Evolutionary conservation across 208 protist species (phyloP), one percentile per base, ranked within the genome.

Genomic region (Leishmania tarentolae): DNA sequence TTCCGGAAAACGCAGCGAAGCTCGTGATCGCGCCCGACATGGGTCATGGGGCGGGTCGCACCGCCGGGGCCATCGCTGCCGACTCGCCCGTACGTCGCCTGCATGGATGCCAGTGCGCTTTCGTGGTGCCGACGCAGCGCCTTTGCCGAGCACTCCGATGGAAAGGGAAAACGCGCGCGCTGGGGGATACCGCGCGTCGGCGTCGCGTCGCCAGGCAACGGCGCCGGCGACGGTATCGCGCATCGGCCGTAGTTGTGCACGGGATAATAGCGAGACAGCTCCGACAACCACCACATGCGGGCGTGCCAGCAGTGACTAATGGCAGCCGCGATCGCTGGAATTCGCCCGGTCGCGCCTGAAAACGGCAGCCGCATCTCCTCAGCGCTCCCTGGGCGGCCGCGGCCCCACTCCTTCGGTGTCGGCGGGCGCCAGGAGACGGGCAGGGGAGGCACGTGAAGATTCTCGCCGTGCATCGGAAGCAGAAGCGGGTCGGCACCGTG

Each of bases 221-320:
- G 70, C 1, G 76, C 47, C 28, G 59, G 46, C 6, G 74, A 7
- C 17, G 83, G 86, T 13, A 79, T 73, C 3, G 11, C 13, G 81
- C 87, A 91, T 11, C 50, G 53, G 28, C 89, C 89, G 73, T 74
- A 93, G 66, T 81, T 87, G 76, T 91, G 87, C 47, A 93, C 81
- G 11, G 85, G 78, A 69, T 91, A 91, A 74, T 88, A 82, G 15
- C 72, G 80, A 13, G 81, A 80, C 6, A 90, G 63, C 56, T 81
- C 75, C 9, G 80, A 74, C 44, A 90, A 66, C 76, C 76, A 78
- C 53, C 73, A 44, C 71, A 78, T 59, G 24, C 87, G 87, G 6
- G 47, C 59, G 47, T 79, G 81, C 44, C 75, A 69, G 57, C 87
- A 86, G 65, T 79, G 19, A 42, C 83, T 83, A 31, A 87, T 77